phyloP scores from a whole-genome alignment of 73 alveolate genomes.

The Loxodes magnus region DNA sequence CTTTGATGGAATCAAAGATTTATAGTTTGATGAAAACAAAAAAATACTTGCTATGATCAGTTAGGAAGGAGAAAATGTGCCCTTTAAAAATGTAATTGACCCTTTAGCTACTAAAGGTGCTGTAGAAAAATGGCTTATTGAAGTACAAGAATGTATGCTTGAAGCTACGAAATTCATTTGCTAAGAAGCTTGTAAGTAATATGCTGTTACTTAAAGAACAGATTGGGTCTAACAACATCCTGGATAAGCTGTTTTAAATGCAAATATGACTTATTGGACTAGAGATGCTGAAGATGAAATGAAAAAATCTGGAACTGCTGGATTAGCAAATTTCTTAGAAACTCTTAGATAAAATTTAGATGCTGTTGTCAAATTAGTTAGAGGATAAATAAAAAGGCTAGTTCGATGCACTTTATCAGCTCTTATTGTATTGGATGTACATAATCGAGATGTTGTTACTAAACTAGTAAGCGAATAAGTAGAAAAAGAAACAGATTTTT shows the following conservation, averaged over 20 bases:
- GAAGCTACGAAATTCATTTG: slow-evolving; percentile 71
- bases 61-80: slow-evolving; percentile 88
- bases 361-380: slow-evolving; percentile 93
- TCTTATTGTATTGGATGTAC: slow-evolving; percentile 95
- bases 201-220: slow-evolving; percentile 66
- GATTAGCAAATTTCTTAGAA: slow-evolving; percentile 61
- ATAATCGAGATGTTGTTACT: slow-evolving; percentile 85
- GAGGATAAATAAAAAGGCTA: slow-evolving; percentile 92
- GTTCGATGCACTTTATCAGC: slow-evolving; percentile 93
- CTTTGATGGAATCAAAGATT: slow-evolving; percentile 87
- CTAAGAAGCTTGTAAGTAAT: slow-evolving; percentile 78
- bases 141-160: slow-evolving; percentile 92
- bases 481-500: slow-evolving; percentile 81
- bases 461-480: slow-evolving; percentile 61
- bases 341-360: slow-evolving; percentile 67
- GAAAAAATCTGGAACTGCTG: slow-evolving; percentile 77
- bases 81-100: slow-evolving; percentile 76
- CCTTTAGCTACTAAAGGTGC: slow-evolving; percentile 92
- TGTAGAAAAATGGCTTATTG: slow-evolving; percentile 98
- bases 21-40: slow-evolving; percentile 89
- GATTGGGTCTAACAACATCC: slow-evolving; percentile 85
- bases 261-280: slow-evolving; percentile 93
- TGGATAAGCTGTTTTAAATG: slow-evolving; percentile 93
- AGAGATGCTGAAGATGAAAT: slow-evolving; percentile 86
- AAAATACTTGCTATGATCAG: slow-evolving; percentile 85